Conservation (phyloP, 148 eudicot species). For the Linanthus parryae region DNA sequence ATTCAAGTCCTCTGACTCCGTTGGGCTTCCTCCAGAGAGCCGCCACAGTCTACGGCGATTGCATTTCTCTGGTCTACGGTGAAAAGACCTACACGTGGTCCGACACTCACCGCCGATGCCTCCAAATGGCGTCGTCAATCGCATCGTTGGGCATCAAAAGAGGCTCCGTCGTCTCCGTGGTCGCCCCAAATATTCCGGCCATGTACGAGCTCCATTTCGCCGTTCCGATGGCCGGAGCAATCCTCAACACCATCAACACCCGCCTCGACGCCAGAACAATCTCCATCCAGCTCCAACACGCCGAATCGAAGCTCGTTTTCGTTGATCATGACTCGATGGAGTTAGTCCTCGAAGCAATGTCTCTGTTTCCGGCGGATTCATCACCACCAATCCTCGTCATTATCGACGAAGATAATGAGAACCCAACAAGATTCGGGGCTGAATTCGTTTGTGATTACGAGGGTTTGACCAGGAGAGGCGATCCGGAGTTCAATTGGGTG, state of each 20-base stretch:
- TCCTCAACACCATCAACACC: constrained; percentile 7
- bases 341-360: constrained; percentile 4
- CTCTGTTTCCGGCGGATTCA: constrained; percentile 1
- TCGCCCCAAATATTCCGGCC: background rate
- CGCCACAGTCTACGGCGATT: constrained; percentile 6
- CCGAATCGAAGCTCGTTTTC: constrained; percentile 6
- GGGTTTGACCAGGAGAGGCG: background rate
- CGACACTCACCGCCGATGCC: constrained; percentile 4
- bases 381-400: background rate
- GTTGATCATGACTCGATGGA: constrained; percentile 1
- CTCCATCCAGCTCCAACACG: background rate
- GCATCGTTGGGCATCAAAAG: background rate
- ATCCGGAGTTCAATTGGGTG: constrained; percentile 7
- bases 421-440: too few species aligned
- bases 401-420: background rate
- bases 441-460: background rate
- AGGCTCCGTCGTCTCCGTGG: constrained; percentile 2
- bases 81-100: constrained; percentile 5
- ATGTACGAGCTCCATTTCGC: constrained; percentile 11
- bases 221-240: constrained; percentile 5
- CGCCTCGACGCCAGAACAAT: constrained; percentile 2
- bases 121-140: constrained; percentile 4
- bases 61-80: constrained; percentile 2
- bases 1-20: constrained; percentile 7
- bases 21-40: constrained; percentile 4